Evolutionary conservation across 768 basidiomycete species (phyloP).

Genomic region (Pisolithus orientalis): DNA sequence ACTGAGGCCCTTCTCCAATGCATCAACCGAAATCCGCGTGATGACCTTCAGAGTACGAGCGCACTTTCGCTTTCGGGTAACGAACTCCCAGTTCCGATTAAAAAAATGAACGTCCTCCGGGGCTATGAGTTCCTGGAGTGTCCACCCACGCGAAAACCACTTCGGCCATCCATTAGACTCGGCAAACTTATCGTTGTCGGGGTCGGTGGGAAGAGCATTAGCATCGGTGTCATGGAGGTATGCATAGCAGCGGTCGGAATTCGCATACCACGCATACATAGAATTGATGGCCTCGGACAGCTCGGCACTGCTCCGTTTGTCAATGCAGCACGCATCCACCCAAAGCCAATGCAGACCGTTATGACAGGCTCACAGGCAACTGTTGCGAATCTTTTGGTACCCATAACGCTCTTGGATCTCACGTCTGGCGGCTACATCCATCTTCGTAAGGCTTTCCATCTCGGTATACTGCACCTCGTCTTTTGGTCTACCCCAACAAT

Average conservation of each 20-base stretch:
- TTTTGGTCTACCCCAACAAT: neutral
- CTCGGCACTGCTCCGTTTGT: too few species aligned
- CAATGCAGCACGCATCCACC: neutral
- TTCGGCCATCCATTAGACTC: neutral
- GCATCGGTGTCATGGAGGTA: neutral
- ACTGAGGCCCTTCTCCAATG: too few species aligned
- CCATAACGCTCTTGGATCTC: neutral
- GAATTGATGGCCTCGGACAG: too few species aligned
- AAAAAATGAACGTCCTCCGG: neutral
- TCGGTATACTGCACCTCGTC: neutral
- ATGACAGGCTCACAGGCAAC: neutral
- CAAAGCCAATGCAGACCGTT: neutral
- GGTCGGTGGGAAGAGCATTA: neutral
- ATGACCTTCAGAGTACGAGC: too few species aligned
- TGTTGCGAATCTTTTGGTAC: neutral
- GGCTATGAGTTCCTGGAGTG: too few species aligned
- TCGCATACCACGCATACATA: too few species aligned
- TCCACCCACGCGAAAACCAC: neutral
- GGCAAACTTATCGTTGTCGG: neutral
- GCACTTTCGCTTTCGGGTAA: neutral
- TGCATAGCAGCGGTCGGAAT: too few species aligned
- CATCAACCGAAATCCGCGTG: too few species aligned
- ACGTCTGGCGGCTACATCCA: neutral
- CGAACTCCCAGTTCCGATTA: neutral
- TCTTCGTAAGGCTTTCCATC: neutral